These are phyloP conservation scores for Acmispon strigosus DNA, from an alignment of 306 rosid species.

Conservation along the genomic window DNA sequence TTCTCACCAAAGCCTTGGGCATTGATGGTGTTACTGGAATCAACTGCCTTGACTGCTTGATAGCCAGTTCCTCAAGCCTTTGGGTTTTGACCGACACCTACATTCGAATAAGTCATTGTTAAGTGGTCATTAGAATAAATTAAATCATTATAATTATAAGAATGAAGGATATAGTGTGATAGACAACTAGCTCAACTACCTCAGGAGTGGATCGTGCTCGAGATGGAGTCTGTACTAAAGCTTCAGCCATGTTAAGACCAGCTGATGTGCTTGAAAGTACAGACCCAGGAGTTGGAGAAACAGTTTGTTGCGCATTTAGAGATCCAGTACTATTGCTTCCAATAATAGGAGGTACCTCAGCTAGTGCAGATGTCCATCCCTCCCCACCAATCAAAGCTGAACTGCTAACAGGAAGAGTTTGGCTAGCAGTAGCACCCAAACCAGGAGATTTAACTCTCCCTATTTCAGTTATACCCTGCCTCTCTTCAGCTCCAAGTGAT, in stretches of 20 bases:
- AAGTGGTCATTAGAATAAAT: slow-evolving; percentile 10
- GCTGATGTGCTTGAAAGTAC: slow-evolving; percentile 42
- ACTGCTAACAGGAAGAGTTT: slow-evolving; percentile 67
- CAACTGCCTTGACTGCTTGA: slow-evolving; percentile 92
- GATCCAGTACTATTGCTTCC: slow-evolving; percentile 65
- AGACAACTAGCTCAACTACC: slow-evolving; percentile 39
- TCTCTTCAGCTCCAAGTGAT: slow-evolving; percentile 88
- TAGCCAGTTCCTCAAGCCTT: slow-evolving; percentile 94
- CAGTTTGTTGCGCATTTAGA: slow-evolving; percentile 49
- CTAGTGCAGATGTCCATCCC: slow-evolving; percentile 95
- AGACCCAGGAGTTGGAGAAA: slow-evolving; percentile 37
- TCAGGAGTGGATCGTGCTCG: slow-evolving; percentile 71
- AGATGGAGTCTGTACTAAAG: slow-evolving; percentile 80
- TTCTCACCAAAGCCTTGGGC: slow-evolving; percentile 80
- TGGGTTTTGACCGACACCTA: slow-evolving; percentile 82
- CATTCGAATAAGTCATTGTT: slow-evolving; percentile 3
- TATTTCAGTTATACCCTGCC: slow-evolving; percentile 59
- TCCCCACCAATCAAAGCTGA: slow-evolving; percentile 90
- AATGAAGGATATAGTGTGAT: not conserved
- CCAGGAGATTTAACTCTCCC: slow-evolving; percentile 85
- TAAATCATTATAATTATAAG: not conserved
- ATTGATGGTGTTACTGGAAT: slow-evolving; percentile 91
- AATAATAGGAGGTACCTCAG: slow-evolving; percentile 67
- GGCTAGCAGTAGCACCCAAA: slow-evolving; percentile 66
- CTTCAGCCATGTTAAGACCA: slow-evolving; percentile 99